phyloP scores from a whole-genome alignment of 257 asterid genomes.

The Anisodus tanguticus region DNA sequence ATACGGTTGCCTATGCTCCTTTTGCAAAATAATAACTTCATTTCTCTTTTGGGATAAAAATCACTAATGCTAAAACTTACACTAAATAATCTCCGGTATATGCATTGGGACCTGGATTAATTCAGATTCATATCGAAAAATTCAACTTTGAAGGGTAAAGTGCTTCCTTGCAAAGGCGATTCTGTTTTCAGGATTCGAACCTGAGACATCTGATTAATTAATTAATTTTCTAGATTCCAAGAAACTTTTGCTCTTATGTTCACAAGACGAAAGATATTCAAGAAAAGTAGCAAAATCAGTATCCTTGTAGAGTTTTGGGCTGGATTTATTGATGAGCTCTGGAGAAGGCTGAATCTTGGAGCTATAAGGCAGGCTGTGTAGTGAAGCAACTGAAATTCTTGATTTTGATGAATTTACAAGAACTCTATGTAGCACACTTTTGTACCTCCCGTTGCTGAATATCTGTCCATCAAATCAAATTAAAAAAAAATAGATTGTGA shows the following conservation, averaged over 20 bases:
- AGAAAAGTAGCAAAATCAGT: conserved; percentile 45
- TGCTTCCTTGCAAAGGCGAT: background rate
- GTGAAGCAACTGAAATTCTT: conserved; percentile 47
- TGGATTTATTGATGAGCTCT: conserved; percentile 36
- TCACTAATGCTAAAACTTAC: background rate
- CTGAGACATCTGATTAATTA: background rate
- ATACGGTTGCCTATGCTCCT: background rate
- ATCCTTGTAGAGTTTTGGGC: conserved; percentile 44
- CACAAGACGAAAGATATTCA: conserved; percentile 39
- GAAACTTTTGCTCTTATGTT: conserved; percentile 46
- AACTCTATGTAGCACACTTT: conserved; percentile 52
- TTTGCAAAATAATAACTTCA: background rate
- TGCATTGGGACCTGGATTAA: background rate
- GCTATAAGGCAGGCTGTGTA: conserved; percentile 43
- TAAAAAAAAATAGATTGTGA: background rate
- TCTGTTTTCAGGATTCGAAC: background rate
- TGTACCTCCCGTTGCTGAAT: conserved; percentile 51
- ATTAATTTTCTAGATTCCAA: conserved; percentile 41
- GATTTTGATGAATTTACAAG: conserved; percentile 41
- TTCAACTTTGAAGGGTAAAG: background rate
- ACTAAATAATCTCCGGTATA: background rate
- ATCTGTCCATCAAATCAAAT: conserved; percentile 33
- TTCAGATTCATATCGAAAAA: background rate
- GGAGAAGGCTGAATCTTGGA: conserved; percentile 37
- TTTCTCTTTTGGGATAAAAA: background rate